phyloP scores from a whole-genome alignment of 1,139 yeast genomes.

The Taphrina betulina region DNA sequence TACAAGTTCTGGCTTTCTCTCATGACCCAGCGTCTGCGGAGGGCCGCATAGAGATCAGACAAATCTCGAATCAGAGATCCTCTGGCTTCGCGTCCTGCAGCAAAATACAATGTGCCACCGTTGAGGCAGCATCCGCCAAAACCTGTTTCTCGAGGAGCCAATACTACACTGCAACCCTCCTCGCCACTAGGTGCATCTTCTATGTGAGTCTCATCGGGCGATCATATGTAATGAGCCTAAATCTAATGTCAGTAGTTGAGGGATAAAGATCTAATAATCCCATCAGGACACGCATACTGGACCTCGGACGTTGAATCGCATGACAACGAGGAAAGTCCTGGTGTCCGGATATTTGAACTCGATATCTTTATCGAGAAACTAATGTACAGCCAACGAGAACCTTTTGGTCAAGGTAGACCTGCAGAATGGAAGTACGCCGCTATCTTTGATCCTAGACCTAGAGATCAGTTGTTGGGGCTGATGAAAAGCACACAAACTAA shows the following conservation, averaged over 20 bases:
- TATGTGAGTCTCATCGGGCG: no score
- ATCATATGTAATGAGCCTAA: no score
- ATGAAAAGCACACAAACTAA: not conserved
- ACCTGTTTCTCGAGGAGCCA: conserved; percentile 1
- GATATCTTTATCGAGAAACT: conserved; percentile 8
- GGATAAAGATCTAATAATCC: no score
- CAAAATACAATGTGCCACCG: no score
- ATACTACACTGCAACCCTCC: conserved; percentile 3
- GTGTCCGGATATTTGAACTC: not conserved
- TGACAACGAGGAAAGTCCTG: not conserved
- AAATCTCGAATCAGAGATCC: no score
- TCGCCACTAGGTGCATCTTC: conserved; percentile 8
- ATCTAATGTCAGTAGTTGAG: no score
- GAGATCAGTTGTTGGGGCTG: not conserved
- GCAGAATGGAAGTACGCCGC: not conserved
- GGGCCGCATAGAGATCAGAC: no score
- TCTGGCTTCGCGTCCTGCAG: no score
- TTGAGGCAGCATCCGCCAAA: not conserved
- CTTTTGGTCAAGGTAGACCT: conserved; percentile 1
- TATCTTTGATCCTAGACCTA: not conserved
- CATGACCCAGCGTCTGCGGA: no score
- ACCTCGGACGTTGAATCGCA: not conserved
- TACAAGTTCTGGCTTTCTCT: no score
- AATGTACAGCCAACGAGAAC: not conserved
- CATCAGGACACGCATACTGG: no score